Percentiles rank a stretch among this genome's conserved stretches.
phyloP scores from a whole-genome alignment of 202 grass and related monocot genomes.

The Elaeis oleifera region DNA sequence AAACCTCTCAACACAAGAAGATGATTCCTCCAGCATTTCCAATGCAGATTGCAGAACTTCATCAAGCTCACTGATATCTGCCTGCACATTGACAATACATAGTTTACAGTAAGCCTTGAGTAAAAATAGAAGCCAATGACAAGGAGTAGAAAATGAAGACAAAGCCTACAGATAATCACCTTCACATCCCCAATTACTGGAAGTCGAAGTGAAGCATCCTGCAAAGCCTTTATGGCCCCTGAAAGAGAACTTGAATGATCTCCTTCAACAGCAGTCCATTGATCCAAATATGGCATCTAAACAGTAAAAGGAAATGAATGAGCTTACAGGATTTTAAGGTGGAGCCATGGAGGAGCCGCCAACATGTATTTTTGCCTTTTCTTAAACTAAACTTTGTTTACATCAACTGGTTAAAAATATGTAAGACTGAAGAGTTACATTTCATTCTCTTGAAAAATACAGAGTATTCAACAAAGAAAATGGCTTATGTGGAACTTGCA shows the following conservation, averaged over 20 bases:
- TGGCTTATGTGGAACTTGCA: too few relatives aligned
- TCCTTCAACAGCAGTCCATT: conserved; percentile 41
- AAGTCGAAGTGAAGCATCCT: conserved; percentile 50
- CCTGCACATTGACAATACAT: conserved; percentile 21
- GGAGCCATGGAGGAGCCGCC: too few relatives aligned
- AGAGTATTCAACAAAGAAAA: too few relatives aligned
- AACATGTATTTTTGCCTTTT: too few relatives aligned
- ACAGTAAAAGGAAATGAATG: too few relatives aligned
- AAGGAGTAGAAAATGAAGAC: background rate
- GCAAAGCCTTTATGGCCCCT: conserved; percentile 44
- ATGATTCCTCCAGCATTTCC: conserved; percentile 40
- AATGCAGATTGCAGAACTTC: conserved; percentile 38
- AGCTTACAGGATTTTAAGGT: too few relatives aligned
- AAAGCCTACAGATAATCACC: conserved; percentile 24
- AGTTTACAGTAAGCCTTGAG: background rate
- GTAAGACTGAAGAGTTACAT: too few relatives aligned
- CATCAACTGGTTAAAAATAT: too few relatives aligned
- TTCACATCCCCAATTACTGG: conserved; percentile 43
- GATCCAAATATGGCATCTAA: conserved; percentile 52
- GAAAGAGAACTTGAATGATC: conserved; percentile 53
- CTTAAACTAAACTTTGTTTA: too few relatives aligned
- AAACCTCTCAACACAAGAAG: conserved; percentile 21
- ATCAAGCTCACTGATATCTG: conserved; percentile 40
- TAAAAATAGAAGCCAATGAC: conserved; percentile 3
- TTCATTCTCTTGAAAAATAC: too few relatives aligned